phyloP scores from a whole-genome alignment of 2,329 filamentous ascomycete species.

The Coleophoma crateriformis region DNA sequence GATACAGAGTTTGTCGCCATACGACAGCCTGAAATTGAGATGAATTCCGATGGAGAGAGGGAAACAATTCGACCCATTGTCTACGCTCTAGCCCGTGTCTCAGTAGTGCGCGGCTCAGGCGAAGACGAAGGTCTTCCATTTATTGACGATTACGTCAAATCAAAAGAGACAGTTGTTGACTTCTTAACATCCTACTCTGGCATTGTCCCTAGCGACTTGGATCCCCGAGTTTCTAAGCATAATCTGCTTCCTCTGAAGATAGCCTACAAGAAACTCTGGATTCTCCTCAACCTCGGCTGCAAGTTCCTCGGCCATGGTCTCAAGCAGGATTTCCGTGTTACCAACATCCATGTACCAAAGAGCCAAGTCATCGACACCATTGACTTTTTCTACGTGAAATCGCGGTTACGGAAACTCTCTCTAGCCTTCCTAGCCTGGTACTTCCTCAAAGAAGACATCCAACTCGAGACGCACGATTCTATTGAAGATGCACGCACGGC shows the following conservation, averaged over 20 bases:
- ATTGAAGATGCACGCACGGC: slow-evolving; percentile 94
- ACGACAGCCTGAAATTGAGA: slow-evolving; percentile 89
- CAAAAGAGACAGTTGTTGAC: slow-evolving; percentile 87
- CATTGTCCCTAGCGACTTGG: slow-evolving; percentile 79
- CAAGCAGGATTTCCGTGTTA: slow-evolving; percentile 93
- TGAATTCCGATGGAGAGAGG: slow-evolving; percentile 88
- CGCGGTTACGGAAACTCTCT: slow-evolving; percentile 78
- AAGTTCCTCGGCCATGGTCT: slow-evolving; percentile 91
- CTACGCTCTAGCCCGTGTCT: slow-evolving; percentile 87
- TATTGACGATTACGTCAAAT: slow-evolving; percentile 95
- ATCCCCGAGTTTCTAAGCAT: slow-evolving; percentile 71
- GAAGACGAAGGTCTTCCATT: slow-evolving; percentile 78
- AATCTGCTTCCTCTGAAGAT: slow-evolving; percentile 83
- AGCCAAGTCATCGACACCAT: slow-evolving; percentile 91
- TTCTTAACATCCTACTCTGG: slow-evolving; percentile 94
- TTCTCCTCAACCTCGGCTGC: slow-evolving; percentile 89
- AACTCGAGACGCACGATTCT: slow-evolving; percentile 86
- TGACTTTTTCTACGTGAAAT: slow-evolving; percentile 79
- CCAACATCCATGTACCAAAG: slow-evolving; percentile 93
- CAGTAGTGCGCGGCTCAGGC: slow-evolving; percentile 77
- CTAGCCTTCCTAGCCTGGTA: slow-evolving; percentile 89
- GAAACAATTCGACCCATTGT: slow-evolving; percentile 89
- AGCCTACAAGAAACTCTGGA: slow-evolving; percentile 97
- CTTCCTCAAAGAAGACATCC: slow-evolving; percentile 88
- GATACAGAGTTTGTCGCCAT: slow-evolving; percentile 96